A percentile compares a stretch with the other conserved stretches of the same genome.
Conservation (phyloP, 495 filamentous ascomycete genomes). For the Talaromyces borbonicus region DNA sequence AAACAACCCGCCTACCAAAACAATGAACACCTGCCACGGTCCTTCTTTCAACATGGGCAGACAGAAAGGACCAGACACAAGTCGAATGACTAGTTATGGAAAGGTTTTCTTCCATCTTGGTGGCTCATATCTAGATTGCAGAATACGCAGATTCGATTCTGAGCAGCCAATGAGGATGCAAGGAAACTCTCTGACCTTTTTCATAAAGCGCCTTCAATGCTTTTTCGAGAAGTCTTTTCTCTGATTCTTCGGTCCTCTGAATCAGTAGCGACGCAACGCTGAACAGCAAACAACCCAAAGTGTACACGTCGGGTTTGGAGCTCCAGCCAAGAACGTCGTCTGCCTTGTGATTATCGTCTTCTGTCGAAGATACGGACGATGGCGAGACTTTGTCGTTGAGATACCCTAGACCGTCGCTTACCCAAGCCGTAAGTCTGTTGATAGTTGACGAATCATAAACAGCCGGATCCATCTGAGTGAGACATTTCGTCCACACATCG, state of each 20-base stretch:
- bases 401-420: constrained; percentile 41
- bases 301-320: constrained; percentile 61
- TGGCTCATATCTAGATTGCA: constrained; percentile 5
- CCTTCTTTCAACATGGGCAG: too few species aligned
- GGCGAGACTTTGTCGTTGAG: constrained; percentile 27
- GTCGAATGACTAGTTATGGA: too few species aligned
- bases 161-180: constrained; percentile 28
- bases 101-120: not conserved
- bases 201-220: constrained; percentile 16
- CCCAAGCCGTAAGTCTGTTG: constrained; percentile 40
- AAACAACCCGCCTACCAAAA: too few species aligned
- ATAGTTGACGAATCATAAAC: constrained; percentile 18
- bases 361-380: too few species aligned
- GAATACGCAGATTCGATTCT: constrained; percentile 18
- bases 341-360: constrained; percentile 17
- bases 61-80: too few species aligned
- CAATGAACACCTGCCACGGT: too few species aligned
- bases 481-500: constrained; percentile 48
- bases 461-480: constrained; percentile 21
- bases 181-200: constrained; percentile 15
- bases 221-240: constrained; percentile 8
- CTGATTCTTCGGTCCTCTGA: constrained; percentile 16
- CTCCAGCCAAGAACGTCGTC: constrained; percentile 69
- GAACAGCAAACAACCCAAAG: constrained; percentile 50
- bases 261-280: constrained; percentile 22